These are phyloP conservation scores for Colletotrichum coccodes DNA, from an alignment of 2,329 filamentous ascomycete species.

Conservation along the genomic window DNA sequence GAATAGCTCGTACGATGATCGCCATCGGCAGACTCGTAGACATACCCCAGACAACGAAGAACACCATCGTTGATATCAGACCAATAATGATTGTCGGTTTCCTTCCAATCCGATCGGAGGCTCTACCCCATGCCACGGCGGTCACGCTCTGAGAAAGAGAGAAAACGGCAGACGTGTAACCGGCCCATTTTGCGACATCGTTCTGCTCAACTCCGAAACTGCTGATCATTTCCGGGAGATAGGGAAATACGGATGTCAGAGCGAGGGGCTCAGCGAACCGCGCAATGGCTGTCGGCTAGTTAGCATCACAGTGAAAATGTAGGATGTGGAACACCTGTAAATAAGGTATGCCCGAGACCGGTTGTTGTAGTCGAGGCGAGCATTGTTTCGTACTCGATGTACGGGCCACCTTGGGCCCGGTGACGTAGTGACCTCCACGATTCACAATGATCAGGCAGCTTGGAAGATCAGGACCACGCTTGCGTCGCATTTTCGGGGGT, in stretches of 20 bases:
- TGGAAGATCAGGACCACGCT: slow-evolving; percentile 29
- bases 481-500: slow-evolving; percentile 23
- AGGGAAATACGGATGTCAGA: slow-evolving; percentile 77
- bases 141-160: slow-evolving; percentile 77
- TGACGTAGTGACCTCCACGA: background rate
- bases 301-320: background rate
- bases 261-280: slow-evolving; percentile 81
- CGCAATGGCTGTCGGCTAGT: slow-evolving; percentile 69
- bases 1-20: slow-evolving; percentile 79
- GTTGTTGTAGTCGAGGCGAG: background rate
- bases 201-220: slow-evolving; percentile 78
- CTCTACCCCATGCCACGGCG: slow-evolving; percentile 79
- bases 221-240: slow-evolving; percentile 83
- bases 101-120: slow-evolving; percentile 82
- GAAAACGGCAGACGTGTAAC: slow-evolving; percentile 77
- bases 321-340: background rate
- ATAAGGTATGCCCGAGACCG: background rate
- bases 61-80: slow-evolving; percentile 81
- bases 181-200: slow-evolving; percentile 84
- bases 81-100: slow-evolving; percentile 84
- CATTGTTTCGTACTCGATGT: background rate
- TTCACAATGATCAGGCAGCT: slow-evolving; percentile 32
- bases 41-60: slow-evolving; percentile 85
- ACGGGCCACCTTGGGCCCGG: slow-evolving; percentile 18
- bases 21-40: slow-evolving; percentile 84